These are phyloP conservation scores for Candolleomyces efflorescens DNA, from an alignment of 768 basidiomycete species.

Conservation along the genomic window DNA sequence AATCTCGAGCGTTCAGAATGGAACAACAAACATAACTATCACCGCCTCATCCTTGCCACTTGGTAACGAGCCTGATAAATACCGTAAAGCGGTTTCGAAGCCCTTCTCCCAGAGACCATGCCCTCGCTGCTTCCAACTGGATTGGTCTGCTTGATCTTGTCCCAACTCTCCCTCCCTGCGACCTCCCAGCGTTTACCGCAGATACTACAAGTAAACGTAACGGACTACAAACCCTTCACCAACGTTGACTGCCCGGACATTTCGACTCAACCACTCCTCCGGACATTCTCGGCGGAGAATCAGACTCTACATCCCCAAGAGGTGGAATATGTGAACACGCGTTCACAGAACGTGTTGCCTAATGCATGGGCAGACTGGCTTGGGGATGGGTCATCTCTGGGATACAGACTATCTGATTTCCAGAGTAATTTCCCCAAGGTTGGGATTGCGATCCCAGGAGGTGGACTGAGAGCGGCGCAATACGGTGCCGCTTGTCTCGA, in stretches of 20 bases:
- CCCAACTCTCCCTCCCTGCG: not conserved
- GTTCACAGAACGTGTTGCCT: conserved; percentile 37
- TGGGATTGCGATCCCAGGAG: conserved; percentile 67
- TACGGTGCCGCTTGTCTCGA: conserved; percentile 58
- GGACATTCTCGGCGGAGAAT: conserved; percentile 44
- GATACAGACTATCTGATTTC: conserved; percentile 48
- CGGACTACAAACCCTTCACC: conserved; percentile 49
- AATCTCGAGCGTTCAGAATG: no score
- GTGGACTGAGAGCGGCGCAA: conserved; percentile 64
- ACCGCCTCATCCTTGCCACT: no score
- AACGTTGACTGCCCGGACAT: conserved; percentile 50
- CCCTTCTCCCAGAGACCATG: not conserved
- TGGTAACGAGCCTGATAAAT: not conserved
- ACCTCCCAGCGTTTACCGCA: not conserved
- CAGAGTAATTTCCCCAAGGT: conserved; percentile 42
- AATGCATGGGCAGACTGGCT: conserved; percentile 58
- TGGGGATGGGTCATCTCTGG: conserved; percentile 46
- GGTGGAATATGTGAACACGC: conserved; percentile 38
- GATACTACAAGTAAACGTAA: conserved; percentile 19
- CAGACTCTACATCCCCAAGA: conserved; percentile 52
- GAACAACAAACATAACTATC: no score
- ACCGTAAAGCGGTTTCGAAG: not conserved
- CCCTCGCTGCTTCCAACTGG: not conserved
- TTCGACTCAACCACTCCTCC: conserved; percentile 43
- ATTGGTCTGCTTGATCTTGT: not conserved